These are phyloP conservation scores for Sclerotiophoma versabilis DNA, from an alignment of 2,329 filamentous ascomycete genomes.

Conservation along the genomic window DNA sequence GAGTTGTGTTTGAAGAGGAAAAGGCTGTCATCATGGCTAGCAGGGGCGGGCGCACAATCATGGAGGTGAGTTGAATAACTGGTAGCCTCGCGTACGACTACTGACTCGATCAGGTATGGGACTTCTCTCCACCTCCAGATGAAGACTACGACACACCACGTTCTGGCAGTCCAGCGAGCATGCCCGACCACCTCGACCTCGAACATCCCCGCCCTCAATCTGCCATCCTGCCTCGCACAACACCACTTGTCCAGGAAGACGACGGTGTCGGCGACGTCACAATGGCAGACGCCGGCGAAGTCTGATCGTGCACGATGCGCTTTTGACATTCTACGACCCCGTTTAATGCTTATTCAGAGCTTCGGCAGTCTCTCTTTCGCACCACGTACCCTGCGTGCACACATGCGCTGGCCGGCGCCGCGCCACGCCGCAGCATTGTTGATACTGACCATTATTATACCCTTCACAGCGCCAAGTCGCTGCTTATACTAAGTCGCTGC, in stretches of 20 bases:
- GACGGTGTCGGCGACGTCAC: slow-evolving; percentile 37
- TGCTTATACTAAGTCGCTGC: too few relatives aligned
- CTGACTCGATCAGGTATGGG: slow-evolving; percentile 76
- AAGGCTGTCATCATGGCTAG: slow-evolving; percentile 97
- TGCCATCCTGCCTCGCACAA: slow-evolving; percentile 36
- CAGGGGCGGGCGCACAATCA: slow-evolving; percentile 83
- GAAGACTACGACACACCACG: slow-evolving; percentile 47
- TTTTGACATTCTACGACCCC: slow-evolving; percentile 6
- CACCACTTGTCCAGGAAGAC: slow-evolving; percentile 30
- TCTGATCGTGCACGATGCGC: background rate
- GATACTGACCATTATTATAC: slow-evolving; percentile 8
- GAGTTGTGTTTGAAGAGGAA: slow-evolving; percentile 97
- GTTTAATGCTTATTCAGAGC: slow-evolving; percentile 6
- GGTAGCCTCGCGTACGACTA: slow-evolving; percentile 1
- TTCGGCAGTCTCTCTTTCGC: too few relatives aligned
- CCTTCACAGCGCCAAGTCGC: slow-evolving; percentile 7
- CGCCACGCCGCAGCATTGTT: background rate
- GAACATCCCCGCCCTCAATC: slow-evolving; percentile 44
- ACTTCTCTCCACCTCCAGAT: slow-evolving; percentile 81
- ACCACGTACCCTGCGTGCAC: too few relatives aligned
- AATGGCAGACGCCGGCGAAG: slow-evolving; percentile 41
- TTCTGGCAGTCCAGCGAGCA: slow-evolving; percentile 52
- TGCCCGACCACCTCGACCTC: slow-evolving; percentile 49
- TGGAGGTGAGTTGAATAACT: slow-evolving; percentile 76
- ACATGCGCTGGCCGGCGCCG: background rate